Evolutionary conservation across 768 basidiomycete species (phyloP).

Genomic region (Coprinopsis marcescibilis): DNA sequence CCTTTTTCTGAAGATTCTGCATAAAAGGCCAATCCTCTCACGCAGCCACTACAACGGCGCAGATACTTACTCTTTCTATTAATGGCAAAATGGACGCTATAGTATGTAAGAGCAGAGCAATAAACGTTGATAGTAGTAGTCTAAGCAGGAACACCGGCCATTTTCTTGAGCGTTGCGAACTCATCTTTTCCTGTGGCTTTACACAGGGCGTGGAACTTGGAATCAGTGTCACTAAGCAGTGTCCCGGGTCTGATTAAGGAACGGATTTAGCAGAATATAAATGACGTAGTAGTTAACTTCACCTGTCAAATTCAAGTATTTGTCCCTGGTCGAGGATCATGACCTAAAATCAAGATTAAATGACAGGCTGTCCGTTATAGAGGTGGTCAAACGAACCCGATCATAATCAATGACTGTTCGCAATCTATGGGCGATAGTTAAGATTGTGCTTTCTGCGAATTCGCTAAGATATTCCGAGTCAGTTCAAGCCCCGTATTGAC

Average conservation of each 20-base stretch:
- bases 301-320: slow-evolving; percentile 71
- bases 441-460: slow-evolving; percentile 77
- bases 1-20: too few species aligned
- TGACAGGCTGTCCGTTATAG: background rate
- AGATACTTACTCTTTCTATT: too few species aligned
- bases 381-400: slow-evolving; percentile 40
- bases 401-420: slow-evolving; percentile 82
- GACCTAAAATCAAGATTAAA: slow-evolving; percentile 37
- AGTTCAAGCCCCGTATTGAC: background rate
- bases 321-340: slow-evolving; percentile 75
- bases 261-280: background rate
- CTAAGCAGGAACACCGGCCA: slow-evolving; percentile 43
- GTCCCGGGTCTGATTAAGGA: slow-evolving; percentile 36
- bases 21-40: too few species aligned
- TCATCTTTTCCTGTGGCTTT: slow-evolving; percentile 71
- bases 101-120: background rate
- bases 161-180: slow-evolving; percentile 59
- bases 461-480: slow-evolving; percentile 46
- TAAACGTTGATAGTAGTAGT: background rate
- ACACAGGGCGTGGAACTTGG: slow-evolving; percentile 63
- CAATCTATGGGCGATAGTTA: slow-evolving; percentile 80
- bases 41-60: too few species aligned
- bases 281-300: slow-evolving; percentile 12
- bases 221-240: slow-evolving; percentile 49
- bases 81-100: too few species aligned